Base-by-base conservation (phyloP, 768 basidiomycete species). In the Boletus reticuloceps region DNA sequence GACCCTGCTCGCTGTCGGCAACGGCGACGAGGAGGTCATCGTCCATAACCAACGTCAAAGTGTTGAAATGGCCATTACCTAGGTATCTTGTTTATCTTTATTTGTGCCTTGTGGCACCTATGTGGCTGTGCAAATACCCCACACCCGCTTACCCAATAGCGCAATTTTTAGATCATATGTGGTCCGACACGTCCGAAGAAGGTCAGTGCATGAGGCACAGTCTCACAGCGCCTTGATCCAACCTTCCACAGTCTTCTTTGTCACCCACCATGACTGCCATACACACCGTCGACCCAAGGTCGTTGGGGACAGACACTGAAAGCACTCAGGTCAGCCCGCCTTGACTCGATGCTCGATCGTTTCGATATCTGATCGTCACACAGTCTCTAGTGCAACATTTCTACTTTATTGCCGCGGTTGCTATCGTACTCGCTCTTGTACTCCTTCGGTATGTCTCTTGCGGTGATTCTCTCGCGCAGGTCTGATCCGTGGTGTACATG, bases 1-100 rank as follows among this genome's bases (percentile, higher is more conserved):
- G 69, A 61, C 53, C 60, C 68, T 73, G 59, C 70, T 72, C 55
- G 59, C 60, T 60, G 65, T 70, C 57, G 64, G 52, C 56, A 66
- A 60, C 54, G 68, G 59, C 60, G 70, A 68, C 57, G 71, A 66
- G 56, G 71, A 68, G 58, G 67, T 67, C 71, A 70, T 71, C 56
- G 53, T 64, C 66, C 68, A 67, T 69, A 43, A 55, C 58, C 65
- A 65, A 61, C 44, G 19, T 50, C 32, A 31, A 55, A 22, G 34
- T 50, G 27, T 13, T 5, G 11, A 31, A 47, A 46, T 63, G 9
- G 20, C 25, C 14, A 11, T n/a, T 25, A 44, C 38, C 5, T 37
- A 22, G 53, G 37, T 55, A 52, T 47, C n/a, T 12, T 61, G 22
- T 65, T 61, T 60, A 59, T 45, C 4, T 10, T 19, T 64, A 42